Conservation (phyloP, 2,329 filamentous ascomycete genomes). For the Colletotrichum liaoningense region DNA sequence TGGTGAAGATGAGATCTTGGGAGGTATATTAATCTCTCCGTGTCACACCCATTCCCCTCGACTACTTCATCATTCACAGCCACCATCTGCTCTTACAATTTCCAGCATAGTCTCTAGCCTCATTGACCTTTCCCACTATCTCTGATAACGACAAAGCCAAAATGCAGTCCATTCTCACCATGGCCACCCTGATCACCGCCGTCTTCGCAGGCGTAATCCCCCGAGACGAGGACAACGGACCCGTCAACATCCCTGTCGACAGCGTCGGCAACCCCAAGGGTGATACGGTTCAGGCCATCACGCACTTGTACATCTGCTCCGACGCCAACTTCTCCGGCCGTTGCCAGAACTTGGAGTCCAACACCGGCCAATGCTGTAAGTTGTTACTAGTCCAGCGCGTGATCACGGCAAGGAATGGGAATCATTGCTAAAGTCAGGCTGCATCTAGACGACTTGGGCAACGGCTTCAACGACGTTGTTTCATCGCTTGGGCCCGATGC, state of each 20-base stretch:
- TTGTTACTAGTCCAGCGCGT: accelerated
- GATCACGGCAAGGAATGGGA: no score
- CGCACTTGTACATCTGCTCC: not conserved
- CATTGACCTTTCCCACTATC: no score
- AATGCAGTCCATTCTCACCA: not conserved
- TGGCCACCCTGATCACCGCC: not conserved
- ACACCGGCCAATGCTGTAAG: not conserved
- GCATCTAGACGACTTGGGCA: not conserved
- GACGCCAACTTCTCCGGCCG: not conserved
- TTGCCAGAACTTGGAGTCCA: not conserved
- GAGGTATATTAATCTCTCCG: not conserved
- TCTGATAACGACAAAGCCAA: not conserved
- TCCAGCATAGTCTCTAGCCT: no score
- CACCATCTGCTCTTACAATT: not conserved
- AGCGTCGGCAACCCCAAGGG: not conserved
- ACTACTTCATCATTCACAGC: not conserved
- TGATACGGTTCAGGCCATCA: not conserved
- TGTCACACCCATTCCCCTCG: no score
- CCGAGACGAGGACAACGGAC: not conserved
- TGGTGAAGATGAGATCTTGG: not conserved
- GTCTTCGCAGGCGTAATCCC: not conserved
- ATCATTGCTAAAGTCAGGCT: no score
- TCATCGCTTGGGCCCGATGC: not conserved
- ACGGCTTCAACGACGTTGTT: constrained; percentile 1
- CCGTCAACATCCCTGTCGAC: not conserved